phyloP scores from a whole-genome alignment of 1,139 yeast genomes.

The Nakaseomyces uthaithaninus region DNA sequence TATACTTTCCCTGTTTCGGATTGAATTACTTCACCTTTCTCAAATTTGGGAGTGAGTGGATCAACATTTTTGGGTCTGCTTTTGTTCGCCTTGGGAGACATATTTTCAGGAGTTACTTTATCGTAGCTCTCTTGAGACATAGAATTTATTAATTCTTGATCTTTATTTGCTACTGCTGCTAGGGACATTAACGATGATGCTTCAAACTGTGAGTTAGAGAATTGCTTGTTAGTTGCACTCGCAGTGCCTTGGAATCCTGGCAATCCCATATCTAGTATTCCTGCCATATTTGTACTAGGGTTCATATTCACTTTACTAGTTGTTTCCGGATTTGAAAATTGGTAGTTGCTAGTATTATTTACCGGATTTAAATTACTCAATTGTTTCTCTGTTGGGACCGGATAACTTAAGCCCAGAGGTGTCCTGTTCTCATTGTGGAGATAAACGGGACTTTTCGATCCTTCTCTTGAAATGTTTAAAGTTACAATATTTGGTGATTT shows the following conservation, averaged over 20 bases:
- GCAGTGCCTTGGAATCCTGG: neutral
- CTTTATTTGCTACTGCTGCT: slow-evolving; percentile 5
- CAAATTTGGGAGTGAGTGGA: slow-evolving; percentile 21
- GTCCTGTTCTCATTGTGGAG: slow-evolving; percentile 11
- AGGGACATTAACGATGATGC: slow-evolving; percentile 2
- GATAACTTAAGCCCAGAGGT: slow-evolving; percentile 3
- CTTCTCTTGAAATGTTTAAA: slow-evolving; percentile 31
- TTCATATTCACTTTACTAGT: neutral
- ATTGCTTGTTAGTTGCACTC: neutral
- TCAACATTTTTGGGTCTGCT: neutral
- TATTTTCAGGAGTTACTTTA: slow-evolving; percentile 1
- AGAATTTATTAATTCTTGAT: slow-evolving; percentile 4
- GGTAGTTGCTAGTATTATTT: neutral
- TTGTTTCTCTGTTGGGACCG: slow-evolving; percentile 5
- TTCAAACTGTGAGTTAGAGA: neutral
- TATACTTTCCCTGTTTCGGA: slow-evolving; percentile 32
- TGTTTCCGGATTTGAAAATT: neutral
- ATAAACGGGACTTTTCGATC: slow-evolving; percentile 30
- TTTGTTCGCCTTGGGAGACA: slow-evolving; percentile 1
- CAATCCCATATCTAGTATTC: slow-evolving; percentile 1
- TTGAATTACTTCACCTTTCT: slow-evolving; percentile 28
- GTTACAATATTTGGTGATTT: slow-evolving; percentile 33
- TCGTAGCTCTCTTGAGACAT: slow-evolving; percentile 1
- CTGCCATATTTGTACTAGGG: neutral
- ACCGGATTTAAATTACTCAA: slow-evolving; percentile 4